phyloP scores from a whole-genome alignment of 768 basidiomycete genomes.

The Naganishia friedmannii region DNA sequence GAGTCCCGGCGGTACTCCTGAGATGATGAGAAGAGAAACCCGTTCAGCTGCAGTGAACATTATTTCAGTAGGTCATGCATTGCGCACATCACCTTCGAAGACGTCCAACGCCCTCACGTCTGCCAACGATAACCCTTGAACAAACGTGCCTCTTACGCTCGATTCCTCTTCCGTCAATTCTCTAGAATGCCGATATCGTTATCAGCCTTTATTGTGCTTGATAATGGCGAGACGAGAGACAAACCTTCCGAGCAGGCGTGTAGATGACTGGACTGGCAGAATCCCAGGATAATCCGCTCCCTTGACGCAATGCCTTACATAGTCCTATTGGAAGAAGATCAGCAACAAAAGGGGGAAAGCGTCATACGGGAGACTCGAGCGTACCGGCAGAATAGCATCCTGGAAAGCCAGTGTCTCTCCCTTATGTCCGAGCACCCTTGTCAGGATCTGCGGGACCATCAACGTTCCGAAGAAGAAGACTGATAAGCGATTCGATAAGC shows the following conservation, averaged over 20 bases:
- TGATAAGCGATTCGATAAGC: constrained; percentile 11
- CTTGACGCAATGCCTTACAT: constrained; percentile 76
- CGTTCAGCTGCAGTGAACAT: too few species aligned
- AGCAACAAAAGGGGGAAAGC: constrained; percentile 20
- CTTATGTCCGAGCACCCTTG: constrained; percentile 68
- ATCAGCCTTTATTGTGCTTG: not conserved
- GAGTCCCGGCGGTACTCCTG: constrained; percentile 20
- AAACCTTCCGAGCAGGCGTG: constrained; percentile 54
- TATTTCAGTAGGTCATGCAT: too few species aligned
- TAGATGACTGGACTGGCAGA: constrained; percentile 61
- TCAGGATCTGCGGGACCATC: constrained; percentile 79
- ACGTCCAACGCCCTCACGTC: constrained; percentile 71
- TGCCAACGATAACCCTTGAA: constrained; percentile 63
- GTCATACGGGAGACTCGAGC: constrained; percentile 33
- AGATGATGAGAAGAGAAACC: too few species aligned
- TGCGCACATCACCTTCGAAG: constrained; percentile 70
- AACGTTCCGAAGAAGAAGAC: constrained; percentile 85
- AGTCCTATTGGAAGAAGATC: constrained; percentile 56
- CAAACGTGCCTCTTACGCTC: constrained; percentile 73
- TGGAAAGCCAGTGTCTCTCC: constrained; percentile 65
- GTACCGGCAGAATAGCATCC: constrained; percentile 71
- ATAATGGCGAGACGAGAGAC: not conserved
- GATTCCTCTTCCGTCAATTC: constrained; percentile 63
- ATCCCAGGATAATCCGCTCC: constrained; percentile 82
- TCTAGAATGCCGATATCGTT: constrained; percentile 9